phyloP scores from a whole-genome alignment of 2,329 filamentous ascomycete species.

The Fusarium setosum region DNA sequence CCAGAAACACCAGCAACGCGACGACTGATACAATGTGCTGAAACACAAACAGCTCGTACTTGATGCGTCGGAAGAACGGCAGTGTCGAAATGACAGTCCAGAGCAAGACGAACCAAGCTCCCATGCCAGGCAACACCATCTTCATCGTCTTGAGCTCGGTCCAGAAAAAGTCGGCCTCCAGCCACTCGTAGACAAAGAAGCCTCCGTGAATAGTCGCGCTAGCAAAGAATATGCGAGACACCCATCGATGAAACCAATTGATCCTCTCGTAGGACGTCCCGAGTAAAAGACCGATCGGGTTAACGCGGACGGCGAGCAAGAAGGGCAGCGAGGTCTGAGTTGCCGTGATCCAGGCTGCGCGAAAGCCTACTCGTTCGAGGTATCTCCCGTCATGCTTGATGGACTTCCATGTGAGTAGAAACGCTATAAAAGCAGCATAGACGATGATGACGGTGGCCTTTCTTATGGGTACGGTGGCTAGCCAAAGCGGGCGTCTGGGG shows the following conservation, averaged over 20 bases:
- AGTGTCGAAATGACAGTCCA: constrained; percentile 41
- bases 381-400: constrained; percentile 43
- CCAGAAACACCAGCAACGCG: constrained; percentile 32
- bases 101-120: constrained; percentile 39
- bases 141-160: constrained; percentile 38
- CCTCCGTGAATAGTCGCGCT: constrained; percentile 41
- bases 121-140: constrained; percentile 42
- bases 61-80: constrained; percentile 38
- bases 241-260: constrained; percentile 43
- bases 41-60: constrained; percentile 44
- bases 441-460: constrained; percentile 22
- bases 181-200: constrained; percentile 40
- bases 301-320: constrained; percentile 36
- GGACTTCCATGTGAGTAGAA: constrained; percentile 39
- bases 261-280: constrained; percentile 42
- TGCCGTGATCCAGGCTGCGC: constrained; percentile 40
- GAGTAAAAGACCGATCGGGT: constrained; percentile 37
- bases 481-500: constrained; percentile 24
- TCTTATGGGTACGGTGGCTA: constrained; percentile 28
- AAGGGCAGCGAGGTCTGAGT: constrained; percentile 41
- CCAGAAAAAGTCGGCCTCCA: constrained; percentile 41
- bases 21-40: constrained; percentile 41
- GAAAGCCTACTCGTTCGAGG: constrained; percentile 41
- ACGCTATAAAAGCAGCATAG: constrained; percentile 35
- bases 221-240: constrained; percentile 35